Evolutionary conservation across 2,329 filamentous ascomycete species (phyloP), one percentile per base, ranked within the genome.

Genomic region (Ophiostoma tasmaniense): DNA sequence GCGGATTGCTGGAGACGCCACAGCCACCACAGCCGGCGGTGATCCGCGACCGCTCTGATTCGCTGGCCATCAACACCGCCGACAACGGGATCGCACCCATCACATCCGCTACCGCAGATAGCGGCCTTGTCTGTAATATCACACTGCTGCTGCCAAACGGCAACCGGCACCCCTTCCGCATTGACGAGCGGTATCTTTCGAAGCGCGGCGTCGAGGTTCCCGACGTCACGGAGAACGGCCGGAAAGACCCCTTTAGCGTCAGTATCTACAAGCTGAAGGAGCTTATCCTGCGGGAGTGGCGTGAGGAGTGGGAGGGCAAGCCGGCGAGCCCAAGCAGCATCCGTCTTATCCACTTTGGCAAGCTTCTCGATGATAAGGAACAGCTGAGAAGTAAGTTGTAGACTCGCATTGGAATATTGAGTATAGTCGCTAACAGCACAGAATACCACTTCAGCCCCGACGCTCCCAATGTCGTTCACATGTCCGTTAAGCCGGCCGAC

Each of bases 181-280:
- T 98, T 73, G 91, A 96, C 78, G 90, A 91, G 75, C 91, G 88
- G 76, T 97, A 97, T 75, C 82, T 98, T 68, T 83, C 84, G 68
- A 93, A 93, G 79, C 87, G 92, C 70, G 91, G 90, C 74, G 91
- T 97, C 68, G 85, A 85, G 65, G 86, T 95, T 1, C 89, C 92
- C 25, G 89, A 89, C 39, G 79, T 85, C 73, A 85, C 83, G 11
- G 83, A 85, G 70, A 77, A 78, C 33, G 88, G 87, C 39, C 83
- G 79, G 71, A 84, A 86, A 72, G 92, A 97, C 76, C 93, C 93
- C 0, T 93, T 92, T 76, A 91, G 89, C 76, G 92, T 98, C 79
- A 96, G 91, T 73, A 90, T 97, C 66, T 97, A 97, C 77, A 96
- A 92, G 2, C 81, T 98, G 73, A 97, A 97, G 79, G 93, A 97